Conservation (phyloP, 306 rosid species). For the Dicorynia guianensis region DNA sequence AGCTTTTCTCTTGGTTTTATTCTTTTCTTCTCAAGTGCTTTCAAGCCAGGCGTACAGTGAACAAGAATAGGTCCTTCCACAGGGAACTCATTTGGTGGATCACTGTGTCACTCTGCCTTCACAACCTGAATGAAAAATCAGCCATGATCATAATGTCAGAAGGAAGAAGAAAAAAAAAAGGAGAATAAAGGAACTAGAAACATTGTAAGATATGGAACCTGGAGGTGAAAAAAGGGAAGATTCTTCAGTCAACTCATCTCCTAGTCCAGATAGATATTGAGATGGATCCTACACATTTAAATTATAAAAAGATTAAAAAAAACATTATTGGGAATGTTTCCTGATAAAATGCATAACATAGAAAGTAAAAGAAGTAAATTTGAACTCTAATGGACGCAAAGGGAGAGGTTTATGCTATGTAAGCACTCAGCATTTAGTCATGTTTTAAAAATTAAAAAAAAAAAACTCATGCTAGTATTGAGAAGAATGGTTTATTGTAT, state of each 20-base stretch:
- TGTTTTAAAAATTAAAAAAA: not conserved
- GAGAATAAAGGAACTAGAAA: conserved; percentile 8
- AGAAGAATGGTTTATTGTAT: not conserved
- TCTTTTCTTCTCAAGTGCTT: conserved; percentile 59
- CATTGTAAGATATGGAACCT: conserved; percentile 51
- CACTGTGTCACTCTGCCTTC: conserved; percentile 37
- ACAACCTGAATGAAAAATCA: conserved; percentile 46
- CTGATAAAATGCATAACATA: conserved; percentile 15
- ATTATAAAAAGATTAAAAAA: conserved; percentile 23
- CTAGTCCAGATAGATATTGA: conserved; percentile 43
- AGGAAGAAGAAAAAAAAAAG: conserved; percentile 31
- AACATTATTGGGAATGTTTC: conserved; percentile 6
- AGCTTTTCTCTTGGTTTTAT: conserved; percentile 57
- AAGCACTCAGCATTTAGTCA: not conserved
- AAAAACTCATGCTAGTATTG: not conserved
- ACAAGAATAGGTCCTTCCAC: conserved; percentile 43
- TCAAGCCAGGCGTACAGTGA: conserved; percentile 39
- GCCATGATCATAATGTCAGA: conserved; percentile 30
- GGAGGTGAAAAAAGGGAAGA: conserved; percentile 43
- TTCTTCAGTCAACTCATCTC: conserved; percentile 49
- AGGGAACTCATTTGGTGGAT: conserved; percentile 35
- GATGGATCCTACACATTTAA: conserved; percentile 53
- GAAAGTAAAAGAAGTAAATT: conserved; percentile 28
- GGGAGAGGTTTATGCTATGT: conserved; percentile 8
- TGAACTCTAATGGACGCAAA: conserved; percentile 5